phyloP scores from a whole-genome alignment of 2,329 filamentous ascomycete species.

The Hyphodiscus sp. region DNA sequence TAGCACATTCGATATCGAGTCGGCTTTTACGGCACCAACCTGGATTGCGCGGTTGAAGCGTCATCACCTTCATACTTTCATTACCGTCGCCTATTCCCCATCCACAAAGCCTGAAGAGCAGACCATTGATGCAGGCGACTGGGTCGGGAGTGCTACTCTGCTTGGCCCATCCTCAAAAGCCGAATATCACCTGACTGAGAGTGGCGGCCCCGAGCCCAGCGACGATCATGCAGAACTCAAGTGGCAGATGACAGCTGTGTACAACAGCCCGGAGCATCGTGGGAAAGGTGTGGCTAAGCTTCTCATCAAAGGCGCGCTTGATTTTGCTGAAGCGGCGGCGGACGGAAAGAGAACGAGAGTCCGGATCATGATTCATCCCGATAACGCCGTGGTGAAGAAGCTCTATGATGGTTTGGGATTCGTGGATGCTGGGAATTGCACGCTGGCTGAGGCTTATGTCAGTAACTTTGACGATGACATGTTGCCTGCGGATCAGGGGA shows the following conservation, averaged over 20 bases:
- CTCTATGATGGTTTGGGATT: conserved; percentile 28
- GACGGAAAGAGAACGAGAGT: conserved; percentile 13
- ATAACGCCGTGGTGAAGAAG: conserved; percentile 23
- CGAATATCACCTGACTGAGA: conserved; percentile 23
- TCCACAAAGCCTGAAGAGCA: conserved; percentile 9
- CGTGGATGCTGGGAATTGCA: conserved; percentile 24
- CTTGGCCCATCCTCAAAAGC: conserved; percentile 24
- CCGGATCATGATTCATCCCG: conserved; percentile 28
- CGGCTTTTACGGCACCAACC: conserved; percentile 18
- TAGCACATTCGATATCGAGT: conserved; percentile 29
- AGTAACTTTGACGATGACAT: conserved; percentile 28
- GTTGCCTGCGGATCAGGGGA: conserved; percentile 22
- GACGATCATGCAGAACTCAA: conserved; percentile 24
- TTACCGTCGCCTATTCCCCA: conserved; percentile 23
- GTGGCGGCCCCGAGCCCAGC: conserved; percentile 18
- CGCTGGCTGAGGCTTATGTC: conserved; percentile 27
- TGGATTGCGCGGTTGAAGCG: conserved; percentile 26
- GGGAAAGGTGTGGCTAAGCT: conserved; percentile 21
- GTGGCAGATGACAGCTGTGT: conserved; percentile 25
- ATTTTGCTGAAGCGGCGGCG: conserved; percentile 17
- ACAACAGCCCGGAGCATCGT: conserved; percentile 15
- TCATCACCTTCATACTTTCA: conserved; percentile 25
- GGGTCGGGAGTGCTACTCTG: conserved; percentile 30
- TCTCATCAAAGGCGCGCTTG: conserved; percentile 14
- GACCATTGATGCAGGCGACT: conserved; percentile 22